phyloP scores from a whole-genome alignment of 1,284 basidiomycete species.

The Amylostereum areolatum region DNA sequence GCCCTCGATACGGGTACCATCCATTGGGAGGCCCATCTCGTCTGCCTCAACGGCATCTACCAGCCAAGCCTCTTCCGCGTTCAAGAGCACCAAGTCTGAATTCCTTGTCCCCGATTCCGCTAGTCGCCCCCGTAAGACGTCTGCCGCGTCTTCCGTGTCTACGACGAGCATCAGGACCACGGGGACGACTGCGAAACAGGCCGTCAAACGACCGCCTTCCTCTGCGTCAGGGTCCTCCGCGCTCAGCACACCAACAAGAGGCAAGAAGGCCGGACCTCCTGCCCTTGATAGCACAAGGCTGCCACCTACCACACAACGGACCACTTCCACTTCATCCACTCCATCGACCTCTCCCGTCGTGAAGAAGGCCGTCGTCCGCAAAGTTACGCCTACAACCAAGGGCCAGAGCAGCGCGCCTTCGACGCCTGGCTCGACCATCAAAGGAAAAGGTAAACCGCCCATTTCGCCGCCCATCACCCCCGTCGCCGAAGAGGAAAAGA shows the following conservation, averaged over 20 bases:
- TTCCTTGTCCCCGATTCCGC: conserved; percentile 1
- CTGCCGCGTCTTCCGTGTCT: conserved; percentile 13
- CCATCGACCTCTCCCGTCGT: conserved; percentile 26
- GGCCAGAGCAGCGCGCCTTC: background rate
- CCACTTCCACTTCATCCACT: conserved; percentile 24
- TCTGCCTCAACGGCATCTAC: conserved; percentile 38
- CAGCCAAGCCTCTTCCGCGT: conserved; percentile 46
- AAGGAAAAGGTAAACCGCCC: conserved; percentile 19
- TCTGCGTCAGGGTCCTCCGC: conserved; percentile 30
- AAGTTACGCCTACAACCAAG: background rate
- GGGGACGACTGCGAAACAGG: conserved; percentile 24
- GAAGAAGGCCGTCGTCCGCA: conserved; percentile 17
- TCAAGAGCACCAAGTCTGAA: conserved; percentile 50
- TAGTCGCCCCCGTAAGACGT: conserved; percentile 8
- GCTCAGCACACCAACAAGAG: conserved; percentile 15
- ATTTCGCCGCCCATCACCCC: conserved; percentile 2
- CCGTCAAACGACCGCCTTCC: conserved; percentile 31
- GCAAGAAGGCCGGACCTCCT: conserved; percentile 15
- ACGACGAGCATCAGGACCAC: conserved; percentile 13
- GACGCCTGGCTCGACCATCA: conserved; percentile 11
- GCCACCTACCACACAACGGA: conserved; percentile 17
- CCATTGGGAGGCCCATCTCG: conserved; percentile 33
- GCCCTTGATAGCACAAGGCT: conserved; percentile 18
- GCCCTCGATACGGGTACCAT: conserved; percentile 9
- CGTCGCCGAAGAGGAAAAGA: too few relatives aligned